A percentile compares a stretch with the other conserved stretches of the same genome.
Conservation (phyloP, 768 basidiomycete species). For the Phaffia tasmanica region DNA sequence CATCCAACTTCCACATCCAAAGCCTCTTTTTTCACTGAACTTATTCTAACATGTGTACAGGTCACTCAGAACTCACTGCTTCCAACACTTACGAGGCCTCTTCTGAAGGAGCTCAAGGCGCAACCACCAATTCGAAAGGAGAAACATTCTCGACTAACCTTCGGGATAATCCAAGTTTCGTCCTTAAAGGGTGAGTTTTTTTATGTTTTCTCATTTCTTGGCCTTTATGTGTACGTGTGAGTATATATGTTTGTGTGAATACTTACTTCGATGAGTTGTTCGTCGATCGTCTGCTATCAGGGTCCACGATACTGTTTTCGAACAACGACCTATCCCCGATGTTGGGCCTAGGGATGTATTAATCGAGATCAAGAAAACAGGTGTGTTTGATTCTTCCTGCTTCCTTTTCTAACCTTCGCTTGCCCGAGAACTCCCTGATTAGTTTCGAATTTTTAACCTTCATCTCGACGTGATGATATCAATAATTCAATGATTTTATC, state of each 20-base stretch:
- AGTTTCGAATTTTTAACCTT: conserved; percentile 32
- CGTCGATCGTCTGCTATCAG: neutral
- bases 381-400: conserved; percentile 39
- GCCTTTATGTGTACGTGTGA: neutral
- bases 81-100: too few relatives aligned
- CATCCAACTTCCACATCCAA: too few relatives aligned
- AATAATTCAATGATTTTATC: neutral
- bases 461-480: neutral
- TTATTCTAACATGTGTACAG: conserved; percentile 39
- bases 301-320: conserved; percentile 58
- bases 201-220: too few relatives aligned
- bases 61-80: conserved; percentile 13
- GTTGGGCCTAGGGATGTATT: conserved; percentile 68
- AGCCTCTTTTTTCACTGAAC: too few relatives aligned
- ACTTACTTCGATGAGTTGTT: neutral
- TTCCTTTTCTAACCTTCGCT: neutral
- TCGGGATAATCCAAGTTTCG: conserved; percentile 44
- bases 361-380: conserved; percentile 73
- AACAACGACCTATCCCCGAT: conserved; percentile 67
- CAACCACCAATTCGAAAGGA: conserved; percentile 22
- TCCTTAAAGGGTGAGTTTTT: conserved; percentile 46
- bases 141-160: conserved; percentile 23
- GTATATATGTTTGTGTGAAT: too few relatives aligned
- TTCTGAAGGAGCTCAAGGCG: conserved; percentile 2
- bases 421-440: too few relatives aligned